Base-by-base conservation (phyloP, 176 grass and related monocot genomes). In the Olyra latifolia region DNA sequence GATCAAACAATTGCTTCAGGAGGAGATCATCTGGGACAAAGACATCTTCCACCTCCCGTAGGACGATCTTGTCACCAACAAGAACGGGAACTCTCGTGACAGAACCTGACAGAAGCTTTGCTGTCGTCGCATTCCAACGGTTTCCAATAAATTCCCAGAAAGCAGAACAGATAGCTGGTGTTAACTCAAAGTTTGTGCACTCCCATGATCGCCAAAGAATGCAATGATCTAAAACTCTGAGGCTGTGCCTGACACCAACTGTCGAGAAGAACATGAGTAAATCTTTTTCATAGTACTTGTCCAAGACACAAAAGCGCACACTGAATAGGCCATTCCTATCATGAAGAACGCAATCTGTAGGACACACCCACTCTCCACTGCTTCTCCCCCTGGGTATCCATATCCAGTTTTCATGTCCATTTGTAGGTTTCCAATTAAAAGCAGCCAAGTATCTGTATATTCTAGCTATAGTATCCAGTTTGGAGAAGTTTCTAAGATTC, bases 91-190 rank as follows among this genome's bases (percentile, higher is more conserved):
- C 58, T 79, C 62, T 85, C 55, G 74, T 84, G 40, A 81, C 48
- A 47, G 62, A 84, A 17, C 58, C 76, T 52, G 63, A 54, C 12
- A 89, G 28, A 19, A 85, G 48, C 63, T 84, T 71, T 47, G 32
- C 49, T 12, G 69, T 73, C 9, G 77, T 67, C 13, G 63, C n/a
- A 71, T 81, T 80, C 82, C 87, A 71, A 39, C 40, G 63, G 50
- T 7, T 72, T 20, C 70, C 55, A 32, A 84, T 79, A 56, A 65
- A 84, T 13, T 80, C 80, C 86, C 86, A 88, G 45, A 89, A 84
- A 7, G 41, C 60, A 47, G 32, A 64, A 39, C 86, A 88, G 27
- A 63, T 43, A 47, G 14, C 19, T 58, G 61, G 22, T 0, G 17
- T 58, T 44, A 79, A 8, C 48, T 88, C 86, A 47, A 46, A 24